Percentiles rank a stretch among this genome's conserved stretches.
Conservation (phyloP, 345 rosid genomes). For the Diplotaxis tenuifolia region DNA sequence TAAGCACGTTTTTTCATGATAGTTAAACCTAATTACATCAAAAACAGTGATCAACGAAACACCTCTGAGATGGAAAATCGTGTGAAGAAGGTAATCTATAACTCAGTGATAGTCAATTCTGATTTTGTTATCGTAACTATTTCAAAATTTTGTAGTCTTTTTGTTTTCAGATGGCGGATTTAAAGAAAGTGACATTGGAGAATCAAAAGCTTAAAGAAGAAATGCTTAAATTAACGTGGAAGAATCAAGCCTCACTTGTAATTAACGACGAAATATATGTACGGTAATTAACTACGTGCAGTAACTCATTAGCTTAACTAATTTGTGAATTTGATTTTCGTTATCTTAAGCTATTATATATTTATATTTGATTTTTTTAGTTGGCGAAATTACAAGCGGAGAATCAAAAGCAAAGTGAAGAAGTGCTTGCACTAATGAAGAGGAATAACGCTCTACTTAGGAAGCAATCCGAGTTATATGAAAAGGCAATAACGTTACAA, state of each 20-base stretch:
- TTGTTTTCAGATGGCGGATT: neutral
- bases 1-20: neutral
- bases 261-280: constrained; percentile 10
- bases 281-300: neutral
- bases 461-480: constrained; percentile 6
- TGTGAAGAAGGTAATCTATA: neutral
- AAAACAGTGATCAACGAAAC: neutral
- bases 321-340: neutral
- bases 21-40: neutral
- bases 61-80: constrained; percentile 15
- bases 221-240: constrained; percentile 5
- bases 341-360: neutral
- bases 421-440: constrained; percentile 9
- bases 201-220: constrained; percentile 19
- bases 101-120: neutral
- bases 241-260: constrained; percentile 7
- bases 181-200: constrained; percentile 6
- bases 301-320: neutral
- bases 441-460: constrained; percentile 14
- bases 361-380: neutral
- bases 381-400: constrained; percentile 14
- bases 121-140: neutral
- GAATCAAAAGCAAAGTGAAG: constrained; percentile 25
- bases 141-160: neutral
- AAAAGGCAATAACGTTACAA: constrained; percentile 6